Evolutionary conservation across 176 grass and related monocot species (phyloP).

Genomic region (Chloris gayana): DNA sequence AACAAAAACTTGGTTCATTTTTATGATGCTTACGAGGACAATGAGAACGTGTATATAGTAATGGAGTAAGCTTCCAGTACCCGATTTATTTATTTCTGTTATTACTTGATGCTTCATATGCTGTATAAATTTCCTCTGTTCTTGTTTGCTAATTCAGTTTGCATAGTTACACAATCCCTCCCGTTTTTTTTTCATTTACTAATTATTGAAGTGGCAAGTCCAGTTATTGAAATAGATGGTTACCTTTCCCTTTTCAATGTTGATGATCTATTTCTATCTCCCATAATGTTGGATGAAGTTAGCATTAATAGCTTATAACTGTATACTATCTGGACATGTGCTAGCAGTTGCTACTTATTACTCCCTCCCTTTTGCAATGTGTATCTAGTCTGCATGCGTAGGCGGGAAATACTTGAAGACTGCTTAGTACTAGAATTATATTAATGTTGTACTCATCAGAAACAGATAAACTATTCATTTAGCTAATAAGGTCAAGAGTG

Average conservation of each 20-base stretch:
- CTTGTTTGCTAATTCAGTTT: background rate
- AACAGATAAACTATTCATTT: background rate
- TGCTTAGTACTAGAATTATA: background rate
- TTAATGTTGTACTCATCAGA: background rate
- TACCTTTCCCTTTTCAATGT: background rate
- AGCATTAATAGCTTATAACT: conserved; percentile 10
- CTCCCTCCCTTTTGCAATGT: background rate
- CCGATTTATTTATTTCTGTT: conserved; percentile 3
- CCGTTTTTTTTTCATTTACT: background rate
- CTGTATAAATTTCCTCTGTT: conserved; percentile 5
- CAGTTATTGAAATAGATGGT: background rate
- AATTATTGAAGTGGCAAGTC: background rate
- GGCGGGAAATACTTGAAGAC: background rate
- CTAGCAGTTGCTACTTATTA: conserved; percentile 2
- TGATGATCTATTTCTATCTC: background rate
- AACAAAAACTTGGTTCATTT: conserved; percentile 85
- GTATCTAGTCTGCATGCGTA: background rate
- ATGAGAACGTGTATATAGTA: conserved; percentile 78
- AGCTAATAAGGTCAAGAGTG: background rate
- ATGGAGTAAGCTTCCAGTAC: conserved; percentile 75
- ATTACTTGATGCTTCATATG: conserved; percentile 19
- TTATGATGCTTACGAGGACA: conserved; percentile 84
- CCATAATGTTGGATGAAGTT: background rate
- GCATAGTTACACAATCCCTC: background rate
- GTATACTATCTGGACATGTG: background rate